Evolutionary conservation across 2,329 filamentous ascomycete species (phyloP).

Genomic region (Colletotrichum neosansevieriae): DNA sequence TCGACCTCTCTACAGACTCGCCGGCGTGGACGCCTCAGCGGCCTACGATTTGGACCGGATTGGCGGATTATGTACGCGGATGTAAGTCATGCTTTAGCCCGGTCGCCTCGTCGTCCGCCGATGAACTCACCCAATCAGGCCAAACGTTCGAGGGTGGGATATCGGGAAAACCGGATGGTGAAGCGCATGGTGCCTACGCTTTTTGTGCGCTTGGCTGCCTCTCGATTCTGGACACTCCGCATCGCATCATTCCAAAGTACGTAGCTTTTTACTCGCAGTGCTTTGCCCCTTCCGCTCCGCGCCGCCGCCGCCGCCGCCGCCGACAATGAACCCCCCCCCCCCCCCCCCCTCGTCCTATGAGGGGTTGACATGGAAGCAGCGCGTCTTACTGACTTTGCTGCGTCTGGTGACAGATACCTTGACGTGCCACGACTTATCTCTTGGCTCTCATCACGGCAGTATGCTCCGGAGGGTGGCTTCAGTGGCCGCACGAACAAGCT

Average conservation of each 20-base stretch:
- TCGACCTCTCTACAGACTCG: conserved; percentile 80
- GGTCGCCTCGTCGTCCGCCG: conserved; percentile 16
- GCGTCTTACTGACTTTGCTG: conserved; percentile 45
- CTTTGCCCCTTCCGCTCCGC: background rate
- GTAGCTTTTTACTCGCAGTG: conserved; percentile 45
- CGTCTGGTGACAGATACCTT: conserved; percentile 69
- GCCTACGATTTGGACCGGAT: conserved; percentile 74
- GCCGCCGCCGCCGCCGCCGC: background rate
- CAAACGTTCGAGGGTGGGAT: conserved; percentile 97
- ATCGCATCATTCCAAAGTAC: conserved; percentile 79
- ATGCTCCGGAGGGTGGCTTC: conserved; percentile 91
- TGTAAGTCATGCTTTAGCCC: conserved; percentile 68
- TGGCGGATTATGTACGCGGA: conserved; percentile 83
- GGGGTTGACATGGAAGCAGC: conserved; percentile 50
- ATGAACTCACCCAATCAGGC: conserved; percentile 59
- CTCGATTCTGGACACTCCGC: conserved; percentile 84
- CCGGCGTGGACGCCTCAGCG: conserved; percentile 74
- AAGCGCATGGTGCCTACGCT: conserved; percentile 96
- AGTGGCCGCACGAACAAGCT: conserved; percentile 97
- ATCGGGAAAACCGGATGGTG: conserved; percentile 83
- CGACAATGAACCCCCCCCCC: conserved; percentile 3
- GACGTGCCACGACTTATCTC: conserved; percentile 81
- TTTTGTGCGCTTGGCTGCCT: conserved; percentile 94
- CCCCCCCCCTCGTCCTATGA: conserved; percentile 48
- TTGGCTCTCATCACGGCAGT: conserved; percentile 92